Base-by-base conservation (phyloP, 2,329 filamentous ascomycete species). In the Trichoderma guizhouense region DNA sequence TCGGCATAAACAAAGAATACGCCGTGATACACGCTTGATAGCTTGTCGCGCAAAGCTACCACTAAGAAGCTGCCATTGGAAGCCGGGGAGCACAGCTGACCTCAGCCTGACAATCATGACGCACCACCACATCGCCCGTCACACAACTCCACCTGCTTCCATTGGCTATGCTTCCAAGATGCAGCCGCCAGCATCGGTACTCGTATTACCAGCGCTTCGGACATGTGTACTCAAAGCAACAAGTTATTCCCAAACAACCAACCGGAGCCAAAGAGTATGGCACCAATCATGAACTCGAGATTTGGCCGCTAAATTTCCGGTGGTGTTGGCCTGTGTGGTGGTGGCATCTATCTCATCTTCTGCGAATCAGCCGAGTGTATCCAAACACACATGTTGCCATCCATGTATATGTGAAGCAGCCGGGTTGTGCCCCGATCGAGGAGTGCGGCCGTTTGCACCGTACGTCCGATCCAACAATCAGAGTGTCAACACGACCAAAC, bases 11-110 rank as follows among this genome's bases (percentile, higher is more conserved):
- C 18, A 39, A 51, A 51, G 24, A 21, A 69, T 21, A 36, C 28
- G 30, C n/a, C 24, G 55, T 60, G 55, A 30, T n/a, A 60, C 65
- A 43, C 21, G 55, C 15, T 69, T 61, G 67, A 53, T 26, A 53
- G 51, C 24, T 26, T 69, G 36, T 69, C 51, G 36, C 32, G 39
- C 57, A 14, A 14, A 18, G 30, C 66, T 28, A 55, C 36, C 55
- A 36, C 15, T 30, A 18, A 53, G 67, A 39, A 57, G 57, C 57
- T 30, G 39, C 39, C 55, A 53, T 51, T 51, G 36, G 34, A 21
- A 24, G 36, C 57, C 18, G 55, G 39, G 55, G 39, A 28, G 18
- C 28, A 69, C 66, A 69, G 67, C 67, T 69, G 55, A 69, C 67
- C 67, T 53, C 67, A 34, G 58, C 28, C 39, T 32, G 39, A 30